Conservation (phyloP, 768 basidiomycete species). For the Collybiopsis confluens region DNA sequence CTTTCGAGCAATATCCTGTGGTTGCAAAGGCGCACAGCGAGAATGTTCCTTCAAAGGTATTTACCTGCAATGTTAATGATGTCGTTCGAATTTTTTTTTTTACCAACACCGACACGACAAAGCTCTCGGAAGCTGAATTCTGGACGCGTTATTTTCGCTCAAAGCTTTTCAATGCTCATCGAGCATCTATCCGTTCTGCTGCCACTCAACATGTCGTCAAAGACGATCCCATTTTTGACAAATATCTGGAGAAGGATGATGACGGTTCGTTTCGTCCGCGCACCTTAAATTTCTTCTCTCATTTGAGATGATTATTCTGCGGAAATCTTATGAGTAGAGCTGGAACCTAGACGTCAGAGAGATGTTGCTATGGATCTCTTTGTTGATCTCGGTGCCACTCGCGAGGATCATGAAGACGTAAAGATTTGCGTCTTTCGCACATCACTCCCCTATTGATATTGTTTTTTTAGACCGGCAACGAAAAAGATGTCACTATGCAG, state of each 20-base stretch:
- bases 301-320: not conserved
- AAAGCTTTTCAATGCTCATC: conserved; percentile 91
- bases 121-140: conserved; percentile 90
- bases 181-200: conserved; percentile 86
- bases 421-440: not conserved
- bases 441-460: not conserved
- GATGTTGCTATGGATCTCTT: conserved; percentile 70
- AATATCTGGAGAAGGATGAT: conserved; percentile 93
- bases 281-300: not conserved
- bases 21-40: conserved; percentile 90
- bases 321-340: conserved; percentile 38
- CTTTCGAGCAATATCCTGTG: conserved; percentile 97
- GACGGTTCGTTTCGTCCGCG: conserved; percentile 56
- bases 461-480: conserved; percentile 70
- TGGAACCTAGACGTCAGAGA: conserved; percentile 72
- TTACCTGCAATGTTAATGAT: not conserved
- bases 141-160: conserved; percentile 98
- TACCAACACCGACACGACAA: conserved; percentile 7
- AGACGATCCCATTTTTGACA: conserved; percentile 92
- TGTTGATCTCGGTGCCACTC: conserved; percentile 82
- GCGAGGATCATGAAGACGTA: conserved; percentile 90
- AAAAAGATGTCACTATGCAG: conserved; percentile 92
- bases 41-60: conserved; percentile 84
- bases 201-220: conserved; percentile 81
- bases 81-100: too few relatives aligned